Evolutionary conservation across 2,329 filamentous ascomycete species (phyloP).

Genomic region (Pyrenochaeta sp.): DNA sequence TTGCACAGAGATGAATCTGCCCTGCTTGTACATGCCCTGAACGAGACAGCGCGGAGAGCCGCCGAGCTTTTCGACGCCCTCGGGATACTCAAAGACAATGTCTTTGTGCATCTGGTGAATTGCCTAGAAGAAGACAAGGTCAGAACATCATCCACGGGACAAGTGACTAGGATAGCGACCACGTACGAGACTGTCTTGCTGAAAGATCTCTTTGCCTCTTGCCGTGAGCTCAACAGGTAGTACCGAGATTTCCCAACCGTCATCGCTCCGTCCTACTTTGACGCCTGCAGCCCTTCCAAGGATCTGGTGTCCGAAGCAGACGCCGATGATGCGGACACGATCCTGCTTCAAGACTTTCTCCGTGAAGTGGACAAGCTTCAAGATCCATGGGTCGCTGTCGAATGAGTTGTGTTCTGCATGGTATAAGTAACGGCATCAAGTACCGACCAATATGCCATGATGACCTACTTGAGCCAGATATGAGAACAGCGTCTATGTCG

Average conservation of each 20-base stretch:
- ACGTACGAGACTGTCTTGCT: slow-evolving; percentile 67
- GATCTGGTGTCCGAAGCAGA: slow-evolving; percentile 92
- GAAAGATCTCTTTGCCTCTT: slow-evolving; percentile 76
- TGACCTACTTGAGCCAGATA: slow-evolving; percentile 72
- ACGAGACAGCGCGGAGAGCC: slow-evolving; percentile 72
- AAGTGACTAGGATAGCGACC: background rate
- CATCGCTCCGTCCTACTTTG: slow-evolving; percentile 70
- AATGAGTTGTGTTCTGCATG: slow-evolving; percentile 73
- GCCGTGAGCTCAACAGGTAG: slow-evolving; percentile 72
- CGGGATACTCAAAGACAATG: slow-evolving; percentile 71
- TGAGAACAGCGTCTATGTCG: slow-evolving; percentile 80
- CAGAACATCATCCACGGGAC: slow-evolving; percentile 1
- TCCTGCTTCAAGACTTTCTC: slow-evolving; percentile 66
- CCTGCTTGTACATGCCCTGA: slow-evolving; percentile 79
- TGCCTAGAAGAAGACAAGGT: slow-evolving; percentile 54
- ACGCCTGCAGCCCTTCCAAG: slow-evolving; percentile 75
- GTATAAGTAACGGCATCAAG: slow-evolving; percentile 16
- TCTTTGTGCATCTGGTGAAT: slow-evolving; percentile 91
- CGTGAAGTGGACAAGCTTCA: slow-evolving; percentile 74
- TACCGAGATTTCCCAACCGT: slow-evolving; percentile 85
- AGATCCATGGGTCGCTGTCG: slow-evolving; percentile 78
- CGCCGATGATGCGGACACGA: slow-evolving; percentile 75
- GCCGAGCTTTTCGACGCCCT: slow-evolving; percentile 69
- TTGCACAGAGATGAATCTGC: slow-evolving; percentile 77
- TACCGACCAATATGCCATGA: background rate